These are phyloP conservation scores for Besnoitia besnoiti DNA, from an alignment of 169 alveolate genomes.

Conservation along the genomic window DNA sequence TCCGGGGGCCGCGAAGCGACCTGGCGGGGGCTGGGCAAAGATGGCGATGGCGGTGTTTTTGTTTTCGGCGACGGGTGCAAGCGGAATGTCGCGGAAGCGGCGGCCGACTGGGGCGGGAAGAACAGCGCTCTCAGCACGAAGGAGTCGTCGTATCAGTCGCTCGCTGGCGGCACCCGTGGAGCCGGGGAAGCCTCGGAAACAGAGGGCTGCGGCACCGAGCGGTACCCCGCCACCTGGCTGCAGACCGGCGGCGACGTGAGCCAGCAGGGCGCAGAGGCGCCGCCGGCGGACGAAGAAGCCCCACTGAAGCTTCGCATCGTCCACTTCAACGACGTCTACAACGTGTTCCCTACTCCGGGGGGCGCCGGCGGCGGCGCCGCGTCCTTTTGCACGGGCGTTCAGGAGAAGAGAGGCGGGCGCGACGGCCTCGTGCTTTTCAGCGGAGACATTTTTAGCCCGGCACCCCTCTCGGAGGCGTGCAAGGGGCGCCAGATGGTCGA, in stretches of 20 bases:
- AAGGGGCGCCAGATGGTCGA: constrained; percentile 85
- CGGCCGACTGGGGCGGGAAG: not conserved
- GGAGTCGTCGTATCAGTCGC: constrained; percentile 16
- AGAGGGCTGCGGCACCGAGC: not conserved
- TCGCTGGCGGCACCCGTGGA: not conserved
- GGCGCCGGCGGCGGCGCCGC: constrained; percentile 12
- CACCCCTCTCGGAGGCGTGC: constrained; percentile 78
- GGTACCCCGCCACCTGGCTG: no score
- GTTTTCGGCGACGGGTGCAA: not conserved
- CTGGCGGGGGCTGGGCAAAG: not conserved
- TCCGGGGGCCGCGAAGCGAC: not conserved
- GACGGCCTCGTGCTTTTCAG: constrained; percentile 77
- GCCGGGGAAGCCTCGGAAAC: not conserved
- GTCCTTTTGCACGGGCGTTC: not conserved
- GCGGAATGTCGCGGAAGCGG: not conserved
- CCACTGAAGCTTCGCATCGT: not conserved
- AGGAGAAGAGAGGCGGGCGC: not conserved
- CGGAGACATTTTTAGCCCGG: constrained; percentile 91
- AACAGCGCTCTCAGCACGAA: not conserved
- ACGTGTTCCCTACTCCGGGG: not conserved
- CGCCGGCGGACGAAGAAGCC: not conserved
- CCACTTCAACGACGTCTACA: constrained; percentile 26
- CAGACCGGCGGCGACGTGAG: no score
- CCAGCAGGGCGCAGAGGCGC: not conserved
- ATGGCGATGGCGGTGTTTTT: not conserved